phyloP scores from a whole-genome alignment of 805 yeast genomes.

The Lipomyces oligophaga region DNA sequence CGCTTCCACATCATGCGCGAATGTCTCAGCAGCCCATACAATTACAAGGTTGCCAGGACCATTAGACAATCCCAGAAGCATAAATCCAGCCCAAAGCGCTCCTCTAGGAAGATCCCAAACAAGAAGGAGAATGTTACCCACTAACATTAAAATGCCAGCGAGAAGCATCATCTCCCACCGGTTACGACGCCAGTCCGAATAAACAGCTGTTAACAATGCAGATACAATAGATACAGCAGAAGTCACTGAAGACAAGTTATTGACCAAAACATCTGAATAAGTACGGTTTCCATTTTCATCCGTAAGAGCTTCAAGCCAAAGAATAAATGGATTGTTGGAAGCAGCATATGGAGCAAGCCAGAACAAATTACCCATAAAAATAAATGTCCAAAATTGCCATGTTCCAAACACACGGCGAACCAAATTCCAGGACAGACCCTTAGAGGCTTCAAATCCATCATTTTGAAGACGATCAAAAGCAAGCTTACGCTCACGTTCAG shows the following conservation, averaged over 20 bases:
- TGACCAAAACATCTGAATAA: conserved; percentile 46
- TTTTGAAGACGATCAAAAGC: conserved; percentile 46
- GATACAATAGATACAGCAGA: conserved; percentile 57
- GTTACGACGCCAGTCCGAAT: conserved; percentile 50
- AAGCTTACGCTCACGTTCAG: conserved; percentile 54
- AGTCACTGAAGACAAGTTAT: conserved; percentile 52
- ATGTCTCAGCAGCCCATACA: conserved; percentile 57
- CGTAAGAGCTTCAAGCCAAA: conserved; percentile 57
- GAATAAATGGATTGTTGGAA: conserved; percentile 53
- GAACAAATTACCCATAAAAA: conserved; percentile 41
- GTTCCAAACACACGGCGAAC: conserved; percentile 47
- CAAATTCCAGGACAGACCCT: conserved; percentile 37
- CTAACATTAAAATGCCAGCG: conserved; percentile 51
- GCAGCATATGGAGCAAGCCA: conserved; percentile 39
- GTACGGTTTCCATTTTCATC: conserved; percentile 25
- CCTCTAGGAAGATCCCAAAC: conserved; percentile 52
- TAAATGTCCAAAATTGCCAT: conserved; percentile 44
- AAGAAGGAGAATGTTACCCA: conserved; percentile 51
- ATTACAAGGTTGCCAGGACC: conserved; percentile 58
- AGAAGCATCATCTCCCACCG: conserved; percentile 54
- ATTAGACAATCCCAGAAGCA: conserved; percentile 56
- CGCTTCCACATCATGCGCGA: conserved; percentile 51
- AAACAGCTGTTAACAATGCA: conserved; percentile 29
- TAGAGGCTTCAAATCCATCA: conserved; percentile 36
- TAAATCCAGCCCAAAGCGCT: conserved; percentile 59